A percentile compares a stretch with the other conserved stretches of the same genome.
Conservation (phyloP, 2,329 filamentous ascomycete genomes). For the Colletotrichum sojae region DNA sequence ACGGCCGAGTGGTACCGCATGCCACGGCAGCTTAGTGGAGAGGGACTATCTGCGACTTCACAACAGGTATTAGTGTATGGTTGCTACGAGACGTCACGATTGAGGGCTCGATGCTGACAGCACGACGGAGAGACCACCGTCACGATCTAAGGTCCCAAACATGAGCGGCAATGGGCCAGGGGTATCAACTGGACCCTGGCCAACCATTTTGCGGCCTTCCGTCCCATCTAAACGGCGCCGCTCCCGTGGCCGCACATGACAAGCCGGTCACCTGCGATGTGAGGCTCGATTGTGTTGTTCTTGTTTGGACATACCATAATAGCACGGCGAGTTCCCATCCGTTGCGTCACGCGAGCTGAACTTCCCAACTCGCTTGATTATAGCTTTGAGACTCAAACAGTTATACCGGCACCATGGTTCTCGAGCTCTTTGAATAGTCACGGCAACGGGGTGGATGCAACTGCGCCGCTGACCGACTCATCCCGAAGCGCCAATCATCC, state of each 20-base stretch:
- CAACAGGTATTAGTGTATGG: too few species aligned
- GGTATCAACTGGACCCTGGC: constrained; percentile 4
- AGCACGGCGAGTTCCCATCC: constrained; percentile 24
- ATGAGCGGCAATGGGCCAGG: constrained; percentile 1
- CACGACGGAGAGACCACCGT: not conserved
- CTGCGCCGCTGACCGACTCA: not conserved
- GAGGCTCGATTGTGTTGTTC: constrained; percentile 3
- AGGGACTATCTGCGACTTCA: not conserved
- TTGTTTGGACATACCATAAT: constrained; percentile 1
- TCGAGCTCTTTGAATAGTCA: not conserved
- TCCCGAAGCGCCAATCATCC: not conserved
- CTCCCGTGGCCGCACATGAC: constrained; percentile 21
- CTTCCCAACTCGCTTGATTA: not conserved
- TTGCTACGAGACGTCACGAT: too few species aligned
- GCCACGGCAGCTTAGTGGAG: constrained; percentile 10
- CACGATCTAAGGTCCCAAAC: constrained; percentile 10
- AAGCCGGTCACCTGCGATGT: constrained; percentile 15
- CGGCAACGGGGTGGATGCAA: not conserved
- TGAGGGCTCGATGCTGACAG: too few species aligned
- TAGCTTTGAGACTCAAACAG: not conserved
- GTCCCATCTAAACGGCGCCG: not conserved
- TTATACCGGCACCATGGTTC: not conserved
- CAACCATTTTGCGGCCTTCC: constrained; percentile 14
- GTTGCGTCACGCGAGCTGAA: not conserved
- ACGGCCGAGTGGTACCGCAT: constrained; percentile 5